A percentile compares a stretch with the other conserved stretches of the same genome.
phyloP scores from a whole-genome alignment of 345 rosid species.

The Gossypium anomalum region DNA sequence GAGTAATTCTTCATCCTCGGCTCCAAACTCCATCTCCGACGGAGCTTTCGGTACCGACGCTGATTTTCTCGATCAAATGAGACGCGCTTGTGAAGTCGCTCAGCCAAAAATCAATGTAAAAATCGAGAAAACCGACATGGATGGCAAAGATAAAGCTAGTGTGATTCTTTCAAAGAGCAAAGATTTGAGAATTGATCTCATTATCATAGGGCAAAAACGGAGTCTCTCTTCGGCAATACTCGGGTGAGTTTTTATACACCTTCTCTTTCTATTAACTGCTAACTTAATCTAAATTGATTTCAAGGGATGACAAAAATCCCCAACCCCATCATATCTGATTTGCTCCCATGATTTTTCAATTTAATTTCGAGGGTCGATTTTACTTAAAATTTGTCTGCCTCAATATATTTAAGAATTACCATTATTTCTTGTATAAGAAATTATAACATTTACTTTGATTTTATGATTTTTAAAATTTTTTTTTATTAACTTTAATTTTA shows the following conservation, averaged over 20 bases:
- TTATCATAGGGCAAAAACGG: conserved; percentile 64
- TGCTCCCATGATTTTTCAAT: too few species aligned
- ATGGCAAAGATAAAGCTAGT: conserved; percentile 48
- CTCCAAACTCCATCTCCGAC: conserved; percentile 5
- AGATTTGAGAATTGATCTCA: conserved; percentile 47
- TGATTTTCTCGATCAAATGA: conserved; percentile 69
- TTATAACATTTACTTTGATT: too few species aligned
- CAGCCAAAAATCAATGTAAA: conserved; percentile 54
- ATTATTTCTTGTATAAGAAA: too few species aligned
- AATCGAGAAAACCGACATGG: conserved; percentile 37
- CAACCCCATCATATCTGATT: too few species aligned
- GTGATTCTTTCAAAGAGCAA: conserved; percentile 47
- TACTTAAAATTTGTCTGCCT: too few species aligned
- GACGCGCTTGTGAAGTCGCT: conserved; percentile 47
- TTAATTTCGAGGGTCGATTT: too few species aligned
- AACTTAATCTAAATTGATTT: too few species aligned
- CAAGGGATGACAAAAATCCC: too few species aligned
- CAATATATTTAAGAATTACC: too few species aligned
- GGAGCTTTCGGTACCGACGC: conserved; percentile 20
- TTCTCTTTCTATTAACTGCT: not conserved
- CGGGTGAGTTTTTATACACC: conserved; percentile 40
- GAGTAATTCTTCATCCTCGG: not conserved
- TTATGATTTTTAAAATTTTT: too few species aligned
- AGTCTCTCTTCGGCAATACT: conserved; percentile 61
- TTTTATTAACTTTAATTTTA: too few species aligned